A percentile compares a stretch with the other conserved stretches of the same genome.
These are phyloP conservation scores for Colletotrichum sp. DNA, from an alignment of 2,329 filamentous ascomycete genomes.

Conservation along the genomic window DNA sequence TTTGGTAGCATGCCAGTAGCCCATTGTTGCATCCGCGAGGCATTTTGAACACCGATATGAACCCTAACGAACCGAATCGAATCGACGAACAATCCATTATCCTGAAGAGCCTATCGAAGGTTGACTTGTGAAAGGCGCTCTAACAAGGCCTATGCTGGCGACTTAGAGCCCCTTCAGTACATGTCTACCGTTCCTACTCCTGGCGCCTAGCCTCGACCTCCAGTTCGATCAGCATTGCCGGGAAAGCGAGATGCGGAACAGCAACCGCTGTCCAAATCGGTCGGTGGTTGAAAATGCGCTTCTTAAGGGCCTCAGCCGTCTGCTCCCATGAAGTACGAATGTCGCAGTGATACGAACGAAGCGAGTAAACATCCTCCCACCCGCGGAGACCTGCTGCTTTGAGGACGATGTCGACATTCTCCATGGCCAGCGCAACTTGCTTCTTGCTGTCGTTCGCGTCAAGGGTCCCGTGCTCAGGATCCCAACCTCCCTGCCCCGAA, in stretches of 20 bases:
- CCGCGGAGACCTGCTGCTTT: slow-evolving; percentile 26
- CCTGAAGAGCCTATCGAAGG: neutral
- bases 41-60: neutral
- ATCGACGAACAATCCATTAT: neutral
- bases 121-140: neutral
- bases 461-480: slow-evolving; percentile 20
- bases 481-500: slow-evolving; percentile 28
- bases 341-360: slow-evolving; percentile 28
- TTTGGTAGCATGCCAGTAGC: neutral
- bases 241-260: neutral
- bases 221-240: neutral
- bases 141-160: rapidly evolving
- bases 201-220: slow-evolving; percentile 5
- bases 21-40: rapidly evolving
- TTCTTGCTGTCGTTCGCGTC: slow-evolving; percentile 12
- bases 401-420: slow-evolving; percentile 29
- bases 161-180: rapidly evolving
- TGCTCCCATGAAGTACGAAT: slow-evolving; percentile 18
- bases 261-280: neutral
- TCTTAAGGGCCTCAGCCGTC: neutral
- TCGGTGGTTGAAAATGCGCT: neutral
- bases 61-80: neutral
- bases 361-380: slow-evolving; percentile 31
- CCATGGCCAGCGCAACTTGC: slow-evolving; percentile 18
- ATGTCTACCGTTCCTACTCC: neutral